A percentile compares a stretch with the other conserved stretches of the same genome.
phyloP scores from a whole-genome alignment of 495 filamentous ascomycete genomes.

The Recurvomyces mirabilis region DNA sequence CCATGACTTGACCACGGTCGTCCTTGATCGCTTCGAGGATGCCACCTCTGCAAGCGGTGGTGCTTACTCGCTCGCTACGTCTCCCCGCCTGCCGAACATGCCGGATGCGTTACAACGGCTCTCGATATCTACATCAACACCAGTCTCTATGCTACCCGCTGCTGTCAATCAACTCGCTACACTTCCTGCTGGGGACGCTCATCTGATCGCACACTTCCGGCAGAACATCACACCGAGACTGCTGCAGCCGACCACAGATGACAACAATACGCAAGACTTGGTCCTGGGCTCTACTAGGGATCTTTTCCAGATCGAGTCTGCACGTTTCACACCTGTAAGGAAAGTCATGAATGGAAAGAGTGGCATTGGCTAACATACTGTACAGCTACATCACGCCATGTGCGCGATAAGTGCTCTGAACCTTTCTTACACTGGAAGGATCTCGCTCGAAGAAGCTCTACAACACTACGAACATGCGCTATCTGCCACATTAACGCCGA shows the following conservation, averaged over 20 bases:
- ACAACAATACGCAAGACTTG: not conserved
- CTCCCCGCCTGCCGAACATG: not conserved
- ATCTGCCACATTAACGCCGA: not conserved
- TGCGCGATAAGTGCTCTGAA: conserved; percentile 49
- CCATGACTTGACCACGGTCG: conserved; percentile 14
- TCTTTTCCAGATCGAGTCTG: conserved; percentile 12
- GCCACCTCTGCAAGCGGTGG: not conserved
- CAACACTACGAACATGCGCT: conserved; percentile 48
- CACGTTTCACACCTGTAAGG: conserved; percentile 13
- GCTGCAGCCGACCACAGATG: conserved; percentile 1
- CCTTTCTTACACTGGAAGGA: conserved; percentile 35
- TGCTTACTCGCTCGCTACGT: not conserved
- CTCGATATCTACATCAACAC: conserved; percentile 2
- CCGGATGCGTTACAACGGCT: conserved; percentile 10
- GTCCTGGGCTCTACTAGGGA: conserved; percentile 3
- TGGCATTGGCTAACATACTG: no score
- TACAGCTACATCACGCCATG: conserved; percentile 49
- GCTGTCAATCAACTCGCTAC: not conserved
- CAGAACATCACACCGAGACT: conserved; percentile 6
- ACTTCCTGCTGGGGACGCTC: not conserved
- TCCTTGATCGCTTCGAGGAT: conserved; percentile 21
- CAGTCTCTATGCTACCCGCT: not conserved
- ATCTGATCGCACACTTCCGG: conserved; percentile 10
- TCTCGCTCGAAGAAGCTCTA: conserved; percentile 31
- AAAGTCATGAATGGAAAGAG: no score